Evolutionary conservation across 176 grass and related monocot species (phyloP).

Genomic region (Aegilops umbellulata): DNA sequence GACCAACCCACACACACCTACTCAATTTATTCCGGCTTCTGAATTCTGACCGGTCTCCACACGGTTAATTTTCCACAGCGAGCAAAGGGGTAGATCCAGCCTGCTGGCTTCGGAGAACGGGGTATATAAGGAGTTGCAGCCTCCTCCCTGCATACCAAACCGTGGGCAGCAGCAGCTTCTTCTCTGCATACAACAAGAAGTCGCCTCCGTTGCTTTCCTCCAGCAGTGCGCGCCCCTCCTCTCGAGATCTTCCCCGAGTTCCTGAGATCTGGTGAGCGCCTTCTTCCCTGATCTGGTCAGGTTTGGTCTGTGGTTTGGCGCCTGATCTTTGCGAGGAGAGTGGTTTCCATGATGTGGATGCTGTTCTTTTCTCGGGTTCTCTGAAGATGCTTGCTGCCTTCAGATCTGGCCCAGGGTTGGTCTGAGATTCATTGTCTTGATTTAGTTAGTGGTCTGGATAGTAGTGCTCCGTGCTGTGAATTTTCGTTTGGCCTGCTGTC

Average conservation of each 20-base stretch:
- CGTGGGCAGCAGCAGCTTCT: conserved; percentile 45
- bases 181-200: conserved; percentile 17
- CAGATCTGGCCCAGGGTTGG: conserved; percentile 29
- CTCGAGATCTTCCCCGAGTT: conserved; percentile 22
- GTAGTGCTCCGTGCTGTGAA: not conserved
- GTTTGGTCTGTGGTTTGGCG: not conserved
- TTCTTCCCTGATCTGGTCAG: not conserved
- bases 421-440: not conserved
- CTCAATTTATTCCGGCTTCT: conserved; percentile 19
- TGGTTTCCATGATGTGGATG: not conserved
- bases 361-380: not conserved
- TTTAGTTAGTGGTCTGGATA: not conserved
- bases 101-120: conserved; percentile 8
- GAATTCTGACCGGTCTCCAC: conserved; percentile 43
- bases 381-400: not conserved
- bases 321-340: not conserved
- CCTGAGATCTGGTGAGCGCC: conserved; percentile 47
- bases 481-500: not conserved
- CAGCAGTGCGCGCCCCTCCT: not conserved
- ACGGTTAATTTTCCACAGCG: conserved; percentile 33
- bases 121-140: conserved; percentile 48
- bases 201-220: not conserved
- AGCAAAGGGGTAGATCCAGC: conserved; percentile 36
- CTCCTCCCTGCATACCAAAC: conserved; percentile 30
- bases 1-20: conserved; percentile 17